Percentiles rank a stretch among this genome's conserved stretches.
These are phyloP conservation scores for Tubosaeta sp. DNA, from an alignment of 768 basidiomycete species.

Conservation along the genomic window DNA sequence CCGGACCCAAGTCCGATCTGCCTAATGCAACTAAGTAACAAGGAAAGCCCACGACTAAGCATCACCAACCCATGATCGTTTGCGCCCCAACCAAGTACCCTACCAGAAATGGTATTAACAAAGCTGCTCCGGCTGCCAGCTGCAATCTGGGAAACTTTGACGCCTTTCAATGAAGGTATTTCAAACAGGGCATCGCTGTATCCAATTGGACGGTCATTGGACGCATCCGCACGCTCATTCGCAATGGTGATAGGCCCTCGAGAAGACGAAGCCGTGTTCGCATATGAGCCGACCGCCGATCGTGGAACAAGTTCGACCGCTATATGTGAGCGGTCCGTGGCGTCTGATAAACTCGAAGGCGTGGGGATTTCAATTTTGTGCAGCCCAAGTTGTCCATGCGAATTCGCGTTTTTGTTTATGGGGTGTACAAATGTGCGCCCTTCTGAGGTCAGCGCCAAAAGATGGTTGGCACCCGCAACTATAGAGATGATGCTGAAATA, in stretches of 20 bases:
- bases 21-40: conserved; percentile 33
- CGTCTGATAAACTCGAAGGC: conserved; percentile 17
- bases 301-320: conserved; percentile 56
- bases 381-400: conserved; percentile 80
- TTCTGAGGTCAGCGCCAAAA: conserved; percentile 63
- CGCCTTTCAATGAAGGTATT: conserved; percentile 64
- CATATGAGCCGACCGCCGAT: conserved; percentile 47
- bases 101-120: conserved; percentile 59
- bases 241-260: conserved; percentile 24
- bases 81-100: conserved; percentile 85
- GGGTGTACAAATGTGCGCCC: conserved; percentile 82
- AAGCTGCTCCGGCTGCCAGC: conserved; percentile 74
- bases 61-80: conserved; percentile 72
- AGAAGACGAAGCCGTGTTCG: conserved; percentile 40
- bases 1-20: conserved; percentile 77
- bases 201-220: conserved; percentile 43
- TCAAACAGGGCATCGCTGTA: conserved; percentile 74
- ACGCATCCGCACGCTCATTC: conserved; percentile 23
- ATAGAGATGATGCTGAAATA: conserved; percentile 63
- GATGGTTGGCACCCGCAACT: conserved; percentile 65
- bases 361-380: conserved; percentile 53
- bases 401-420: conserved; percentile 68
- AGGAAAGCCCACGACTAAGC: background rate
- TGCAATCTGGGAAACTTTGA: conserved; percentile 64
- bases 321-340: conserved; percentile 29